phyloP scores from a whole-genome alignment of 2,329 filamentous ascomycete genomes.

The Coleophoma cylindrospora region DNA sequence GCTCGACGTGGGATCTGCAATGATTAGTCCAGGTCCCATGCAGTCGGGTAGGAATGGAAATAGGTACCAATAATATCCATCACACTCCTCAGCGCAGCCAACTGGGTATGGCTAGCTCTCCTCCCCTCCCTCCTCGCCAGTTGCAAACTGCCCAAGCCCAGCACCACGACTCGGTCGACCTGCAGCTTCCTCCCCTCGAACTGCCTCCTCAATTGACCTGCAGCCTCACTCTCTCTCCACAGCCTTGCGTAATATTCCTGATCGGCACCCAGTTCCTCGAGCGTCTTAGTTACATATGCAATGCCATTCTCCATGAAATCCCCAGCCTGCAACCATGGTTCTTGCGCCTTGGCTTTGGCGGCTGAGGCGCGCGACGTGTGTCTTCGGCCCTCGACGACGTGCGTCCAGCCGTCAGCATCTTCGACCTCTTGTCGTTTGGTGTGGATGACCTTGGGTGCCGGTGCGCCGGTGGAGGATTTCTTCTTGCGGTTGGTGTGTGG shows the following conservation, averaged over 20 bases:
- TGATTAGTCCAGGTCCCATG: too few species aligned
- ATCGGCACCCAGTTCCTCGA: slow-evolving; percentile 21
- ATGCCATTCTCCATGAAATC: slow-evolving; percentile 22
- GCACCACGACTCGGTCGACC: slow-evolving; percentile 20
- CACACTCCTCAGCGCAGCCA: slow-evolving; percentile 23
- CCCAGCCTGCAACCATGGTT: slow-evolving; percentile 11
- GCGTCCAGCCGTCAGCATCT: slow-evolving; percentile 27
- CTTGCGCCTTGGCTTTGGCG: slow-evolving; percentile 3
- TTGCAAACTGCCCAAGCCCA: slow-evolving; percentile 27
- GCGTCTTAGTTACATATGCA: slow-evolving; percentile 21
- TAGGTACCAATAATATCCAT: not conserved
- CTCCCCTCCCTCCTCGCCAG: slow-evolving; percentile 21
- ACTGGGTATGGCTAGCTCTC: slow-evolving; percentile 21
- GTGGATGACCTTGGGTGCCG: slow-evolving; percentile 12
- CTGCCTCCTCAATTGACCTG: slow-evolving; percentile 7
- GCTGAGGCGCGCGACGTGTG: slow-evolving; percentile 1
- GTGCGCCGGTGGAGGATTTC: not conserved
- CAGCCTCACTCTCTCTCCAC: slow-evolving; percentile 20
- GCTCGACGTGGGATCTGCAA: too few species aligned
- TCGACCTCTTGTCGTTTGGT: slow-evolving; percentile 23
- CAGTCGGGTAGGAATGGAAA: too few species aligned
- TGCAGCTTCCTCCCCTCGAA: not conserved
- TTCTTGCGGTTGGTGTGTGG: slow-evolving; percentile 22
- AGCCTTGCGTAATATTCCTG: slow-evolving; percentile 16
- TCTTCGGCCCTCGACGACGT: slow-evolving; percentile 22